Evolutionary conservation across 2,329 filamentous ascomycete genomes (phyloP).

Genomic region (Aspergillus sp.): DNA sequence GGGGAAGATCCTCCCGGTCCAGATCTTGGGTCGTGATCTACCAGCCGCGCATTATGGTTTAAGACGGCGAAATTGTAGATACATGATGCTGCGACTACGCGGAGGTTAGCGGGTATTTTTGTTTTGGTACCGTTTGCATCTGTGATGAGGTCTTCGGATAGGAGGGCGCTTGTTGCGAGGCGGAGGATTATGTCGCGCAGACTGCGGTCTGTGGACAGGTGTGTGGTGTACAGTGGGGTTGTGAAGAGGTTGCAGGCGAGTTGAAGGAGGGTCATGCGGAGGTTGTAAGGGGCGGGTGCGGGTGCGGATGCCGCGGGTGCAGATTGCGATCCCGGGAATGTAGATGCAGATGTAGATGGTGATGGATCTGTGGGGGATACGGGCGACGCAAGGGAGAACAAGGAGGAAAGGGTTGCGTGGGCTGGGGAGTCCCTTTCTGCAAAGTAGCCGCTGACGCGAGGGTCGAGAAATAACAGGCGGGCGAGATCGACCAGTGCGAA

Average conservation of each 20-base stretch:
- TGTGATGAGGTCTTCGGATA: constrained; percentile 56
- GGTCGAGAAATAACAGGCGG: constrained; percentile 67
- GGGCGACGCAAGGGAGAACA: constrained; percentile 44
- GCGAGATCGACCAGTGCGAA: constrained; percentile 85
- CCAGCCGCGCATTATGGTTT: constrained; percentile 58
- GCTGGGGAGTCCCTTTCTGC: constrained; percentile 59
- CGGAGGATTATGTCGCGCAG: constrained; percentile 57
- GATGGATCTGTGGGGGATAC: constrained; percentile 26
- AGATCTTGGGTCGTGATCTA: constrained; percentile 40
- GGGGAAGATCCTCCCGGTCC: too few relatives aligned
- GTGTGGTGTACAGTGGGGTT: constrained; percentile 61
- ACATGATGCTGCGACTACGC: constrained; percentile 74
- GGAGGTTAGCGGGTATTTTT: constrained; percentile 51
- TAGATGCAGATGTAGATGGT: constrained; percentile 57
- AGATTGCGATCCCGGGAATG: constrained; percentile 75
- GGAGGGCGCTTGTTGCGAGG: constrained; percentile 68
- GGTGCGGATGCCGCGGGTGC: constrained; percentile 26
- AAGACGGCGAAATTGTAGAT: constrained; percentile 73
- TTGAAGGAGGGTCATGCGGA: constrained; percentile 77
- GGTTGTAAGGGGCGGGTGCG: constrained; percentile 68
- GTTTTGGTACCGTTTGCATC: not conserved
- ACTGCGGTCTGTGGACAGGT: constrained; percentile 48
- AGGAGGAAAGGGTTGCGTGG: constrained; percentile 55
- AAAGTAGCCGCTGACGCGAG: constrained; percentile 72
- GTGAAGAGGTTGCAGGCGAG: constrained; percentile 82